These are phyloP conservation scores for Trichoderma aggressivum DNA, from an alignment of 2,329 filamentous ascomycete species.

Conservation along the genomic window DNA sequence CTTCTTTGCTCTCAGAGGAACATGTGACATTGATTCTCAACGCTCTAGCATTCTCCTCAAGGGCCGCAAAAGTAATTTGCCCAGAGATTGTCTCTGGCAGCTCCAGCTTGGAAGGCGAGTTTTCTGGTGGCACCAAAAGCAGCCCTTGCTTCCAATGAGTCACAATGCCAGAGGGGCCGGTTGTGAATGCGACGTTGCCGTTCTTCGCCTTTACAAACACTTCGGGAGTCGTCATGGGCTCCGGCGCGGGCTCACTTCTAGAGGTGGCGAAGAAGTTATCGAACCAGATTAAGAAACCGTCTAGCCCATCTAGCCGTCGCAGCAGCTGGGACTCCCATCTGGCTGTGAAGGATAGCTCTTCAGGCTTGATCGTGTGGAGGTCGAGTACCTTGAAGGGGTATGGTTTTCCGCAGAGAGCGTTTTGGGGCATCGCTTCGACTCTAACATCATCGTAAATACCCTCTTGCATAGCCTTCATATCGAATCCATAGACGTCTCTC, in stretches of 20 bases:
- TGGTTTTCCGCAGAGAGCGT: conserved; percentile 56
- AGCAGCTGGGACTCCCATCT: conserved; percentile 62
- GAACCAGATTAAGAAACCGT: conserved; percentile 90
- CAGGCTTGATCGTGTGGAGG: conserved; percentile 66
- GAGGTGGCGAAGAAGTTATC: conserved; percentile 83
- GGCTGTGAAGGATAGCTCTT: conserved; percentile 73
- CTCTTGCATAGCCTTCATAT: conserved; percentile 86
- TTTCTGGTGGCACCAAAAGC: conserved; percentile 62
- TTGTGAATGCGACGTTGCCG: conserved; percentile 79
- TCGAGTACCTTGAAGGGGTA: conserved; percentile 71
- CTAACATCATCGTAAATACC: conserved; percentile 80
- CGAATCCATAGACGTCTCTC: conserved; percentile 90
- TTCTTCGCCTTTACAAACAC: conserved; percentile 56
- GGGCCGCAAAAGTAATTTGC: conserved; percentile 66
- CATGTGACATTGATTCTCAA: conserved; percentile 64
- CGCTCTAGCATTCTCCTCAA: conserved; percentile 65
- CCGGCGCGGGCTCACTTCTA: conserved; percentile 47
- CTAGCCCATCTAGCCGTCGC: conserved; percentile 64
- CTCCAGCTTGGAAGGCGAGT: conserved; percentile 45
- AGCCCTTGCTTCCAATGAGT: conserved; percentile 93
- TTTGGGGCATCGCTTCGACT: conserved; percentile 65
- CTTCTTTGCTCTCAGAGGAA: conserved; percentile 42
- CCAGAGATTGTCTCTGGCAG: conserved; percentile 61
- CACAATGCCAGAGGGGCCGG: conserved; percentile 68
- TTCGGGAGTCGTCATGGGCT: conserved; percentile 54